Evolutionary conservation across 2,329 filamentous ascomycete species (phyloP).

Genomic region (Cladorrhinum sp.): DNA sequence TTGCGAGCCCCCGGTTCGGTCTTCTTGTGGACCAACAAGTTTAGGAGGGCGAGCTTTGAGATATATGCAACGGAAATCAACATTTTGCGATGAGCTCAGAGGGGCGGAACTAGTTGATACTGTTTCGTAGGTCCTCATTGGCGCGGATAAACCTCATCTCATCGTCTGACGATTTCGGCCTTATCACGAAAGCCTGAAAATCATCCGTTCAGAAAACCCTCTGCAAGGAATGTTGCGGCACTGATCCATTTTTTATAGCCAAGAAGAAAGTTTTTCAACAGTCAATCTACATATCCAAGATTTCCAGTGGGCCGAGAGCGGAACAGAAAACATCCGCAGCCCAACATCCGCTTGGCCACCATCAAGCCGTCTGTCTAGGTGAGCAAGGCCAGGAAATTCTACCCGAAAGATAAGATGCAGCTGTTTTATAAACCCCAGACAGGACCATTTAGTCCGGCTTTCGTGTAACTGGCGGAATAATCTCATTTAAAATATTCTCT

Average conservation of each 20-base stretch:
- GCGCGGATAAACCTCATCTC: too few species aligned
- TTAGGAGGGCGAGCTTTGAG: too few species aligned
- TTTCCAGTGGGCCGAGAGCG: background rate
- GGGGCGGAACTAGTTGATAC: too few species aligned
- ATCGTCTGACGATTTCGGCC: background rate
- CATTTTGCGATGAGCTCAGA: too few species aligned
- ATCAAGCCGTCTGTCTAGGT: background rate
- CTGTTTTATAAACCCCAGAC: background rate
- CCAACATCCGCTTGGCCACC: background rate
- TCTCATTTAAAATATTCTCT: background rate
- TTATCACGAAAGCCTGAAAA: background rate
- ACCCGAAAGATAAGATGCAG: background rate
- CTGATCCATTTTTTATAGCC: background rate
- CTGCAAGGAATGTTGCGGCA: background rate
- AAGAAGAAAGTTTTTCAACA: background rate
- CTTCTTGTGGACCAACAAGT: too few species aligned
- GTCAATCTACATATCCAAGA: background rate
- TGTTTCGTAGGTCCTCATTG: too few species aligned
- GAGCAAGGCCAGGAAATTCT: background rate
- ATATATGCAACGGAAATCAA: too few species aligned
- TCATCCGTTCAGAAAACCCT: too few species aligned
- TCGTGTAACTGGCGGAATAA: constrained; percentile 5
- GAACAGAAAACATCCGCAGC: background rate
- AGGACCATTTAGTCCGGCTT: background rate
- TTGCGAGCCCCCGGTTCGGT: too few species aligned